Evolutionary conservation across 139 green algal genomes (phyloP).

Genomic region (Picochlorum sp.): DNA sequence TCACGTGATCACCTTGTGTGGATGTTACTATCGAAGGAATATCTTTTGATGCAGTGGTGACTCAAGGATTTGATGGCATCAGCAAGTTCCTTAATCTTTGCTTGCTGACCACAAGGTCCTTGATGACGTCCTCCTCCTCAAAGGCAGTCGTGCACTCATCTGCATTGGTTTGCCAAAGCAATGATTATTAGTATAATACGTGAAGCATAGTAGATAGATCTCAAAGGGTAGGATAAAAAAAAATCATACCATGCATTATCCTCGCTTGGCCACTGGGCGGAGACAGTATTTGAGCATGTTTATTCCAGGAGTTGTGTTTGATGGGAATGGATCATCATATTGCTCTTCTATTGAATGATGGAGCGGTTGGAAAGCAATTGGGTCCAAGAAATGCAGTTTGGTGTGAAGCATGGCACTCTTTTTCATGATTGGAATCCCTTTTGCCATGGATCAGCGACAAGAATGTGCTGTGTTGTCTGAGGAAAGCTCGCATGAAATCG

Average conservation of each 20-base stretch:
- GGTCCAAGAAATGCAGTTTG: conserved; percentile 59
- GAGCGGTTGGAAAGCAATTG: conserved; percentile 54
- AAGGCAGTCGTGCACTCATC: no score
- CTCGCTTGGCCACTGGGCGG: conserved; percentile 31
- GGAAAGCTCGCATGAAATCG: conserved; percentile 30
- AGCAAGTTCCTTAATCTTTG: background rate
- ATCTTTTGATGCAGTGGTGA: background rate
- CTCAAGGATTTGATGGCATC: background rate
- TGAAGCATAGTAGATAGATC: no score
- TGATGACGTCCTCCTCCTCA: no score
- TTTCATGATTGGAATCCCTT: conserved; percentile 16
- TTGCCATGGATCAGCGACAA: conserved; percentile 19
- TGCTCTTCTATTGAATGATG: background rate
- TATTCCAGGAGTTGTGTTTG: conserved; percentile 6
- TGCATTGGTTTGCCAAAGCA: no score
- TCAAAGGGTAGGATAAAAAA: no score
- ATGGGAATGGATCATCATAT: conserved; percentile 1
- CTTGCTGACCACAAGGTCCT: background rate
- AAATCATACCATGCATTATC: conserved; percentile 27
- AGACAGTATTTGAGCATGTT: conserved; percentile 51
- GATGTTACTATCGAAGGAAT: conserved; percentile 8
- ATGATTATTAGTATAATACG: no score
- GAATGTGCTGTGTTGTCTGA: conserved; percentile 30
- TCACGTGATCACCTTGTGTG: conserved; percentile 17
- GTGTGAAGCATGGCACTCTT: conserved; percentile 37